Evolutionary conservation across 345 rosid genomes (phyloP).

Genomic region (Citrus australasica): DNA sequence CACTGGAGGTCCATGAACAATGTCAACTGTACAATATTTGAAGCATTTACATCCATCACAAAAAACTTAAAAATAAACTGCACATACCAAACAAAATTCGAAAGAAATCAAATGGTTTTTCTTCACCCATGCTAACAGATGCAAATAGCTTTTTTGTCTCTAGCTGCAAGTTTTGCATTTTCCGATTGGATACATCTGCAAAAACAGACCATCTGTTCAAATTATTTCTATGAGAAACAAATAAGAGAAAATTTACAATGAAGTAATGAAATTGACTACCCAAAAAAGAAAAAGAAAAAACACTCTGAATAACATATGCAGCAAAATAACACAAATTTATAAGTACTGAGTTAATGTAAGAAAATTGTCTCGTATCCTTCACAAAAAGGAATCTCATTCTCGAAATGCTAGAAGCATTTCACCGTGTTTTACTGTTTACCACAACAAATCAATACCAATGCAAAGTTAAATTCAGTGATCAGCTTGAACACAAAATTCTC

Average conservation of each 20-base stretch:
- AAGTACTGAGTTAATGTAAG: not conserved
- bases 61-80: not conserved
- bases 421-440: not conserved
- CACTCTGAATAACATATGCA: not conserved
- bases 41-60: not conserved
- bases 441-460: not conserved
- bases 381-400: not conserved
- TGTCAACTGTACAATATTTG: not conserved
- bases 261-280: not conserved
- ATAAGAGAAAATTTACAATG: not conserved
- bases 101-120: slow-evolving; percentile 68
- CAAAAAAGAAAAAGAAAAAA: not conserved
- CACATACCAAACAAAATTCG: slow-evolving; percentile 61
- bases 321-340: not conserved
- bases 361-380: not conserved
- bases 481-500: not conserved
- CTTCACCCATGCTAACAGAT: slow-evolving; percentile 48
- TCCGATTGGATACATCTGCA: slow-evolving; percentile 40
- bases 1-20: not conserved
- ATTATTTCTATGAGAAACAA: no score
- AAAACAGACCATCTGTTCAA: slow-evolving; percentile 27
- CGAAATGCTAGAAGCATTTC: not conserved
- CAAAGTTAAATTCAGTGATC: not conserved
- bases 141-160: slow-evolving; percentile 52
- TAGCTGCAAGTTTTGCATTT: slow-evolving; percentile 40